A percentile compares a stretch with the other conserved stretches of the same genome.
Conservation (phyloP, 805 yeast genomes). For the Yarrowia alimentaria region DNA sequence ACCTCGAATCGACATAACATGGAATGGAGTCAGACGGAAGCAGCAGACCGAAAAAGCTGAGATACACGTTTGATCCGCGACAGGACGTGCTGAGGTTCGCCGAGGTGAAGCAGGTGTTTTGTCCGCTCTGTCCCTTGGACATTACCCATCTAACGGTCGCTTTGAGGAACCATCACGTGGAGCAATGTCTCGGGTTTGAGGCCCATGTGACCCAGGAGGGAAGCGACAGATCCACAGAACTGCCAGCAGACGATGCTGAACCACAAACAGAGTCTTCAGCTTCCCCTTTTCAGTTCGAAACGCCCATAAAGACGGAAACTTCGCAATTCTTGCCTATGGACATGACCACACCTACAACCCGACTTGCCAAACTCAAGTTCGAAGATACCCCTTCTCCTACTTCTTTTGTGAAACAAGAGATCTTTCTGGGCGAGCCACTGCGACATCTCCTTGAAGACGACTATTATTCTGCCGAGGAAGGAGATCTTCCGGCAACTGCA, state of each 20-base stretch:
- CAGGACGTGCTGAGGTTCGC: conserved; percentile 20
- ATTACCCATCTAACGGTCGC: conserved; percentile 30
- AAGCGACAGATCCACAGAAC: too few species aligned
- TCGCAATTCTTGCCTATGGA: too few species aligned
- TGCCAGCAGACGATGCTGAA: not conserved
- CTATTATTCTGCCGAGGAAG: not conserved
- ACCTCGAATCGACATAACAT: not conserved
- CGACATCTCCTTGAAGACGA: conserved; percentile 5
- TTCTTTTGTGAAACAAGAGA: conserved; percentile 1
- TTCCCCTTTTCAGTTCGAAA: too few species aligned
- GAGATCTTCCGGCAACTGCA: not conserved
- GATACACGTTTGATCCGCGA: conserved; percentile 3
- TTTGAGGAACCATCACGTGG: conserved; percentile 38
- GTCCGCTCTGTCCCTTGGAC: conserved; percentile 31
- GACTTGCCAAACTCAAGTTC: too few species aligned
- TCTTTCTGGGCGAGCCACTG: conserved; percentile 12
- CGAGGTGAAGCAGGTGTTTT: conserved; percentile 21
- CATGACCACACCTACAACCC: too few species aligned
- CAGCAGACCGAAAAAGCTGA: not conserved
- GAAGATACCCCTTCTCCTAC: too few species aligned
- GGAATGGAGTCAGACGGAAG: conserved; percentile 1
- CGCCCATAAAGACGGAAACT: too few species aligned
- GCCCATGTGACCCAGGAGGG: too few species aligned
- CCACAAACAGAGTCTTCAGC: too few species aligned
- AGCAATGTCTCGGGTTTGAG: conserved; percentile 32